phyloP scores from a whole-genome alignment of 2,329 filamentous ascomycete species.

The Microdochium trichocladiopsis region DNA sequence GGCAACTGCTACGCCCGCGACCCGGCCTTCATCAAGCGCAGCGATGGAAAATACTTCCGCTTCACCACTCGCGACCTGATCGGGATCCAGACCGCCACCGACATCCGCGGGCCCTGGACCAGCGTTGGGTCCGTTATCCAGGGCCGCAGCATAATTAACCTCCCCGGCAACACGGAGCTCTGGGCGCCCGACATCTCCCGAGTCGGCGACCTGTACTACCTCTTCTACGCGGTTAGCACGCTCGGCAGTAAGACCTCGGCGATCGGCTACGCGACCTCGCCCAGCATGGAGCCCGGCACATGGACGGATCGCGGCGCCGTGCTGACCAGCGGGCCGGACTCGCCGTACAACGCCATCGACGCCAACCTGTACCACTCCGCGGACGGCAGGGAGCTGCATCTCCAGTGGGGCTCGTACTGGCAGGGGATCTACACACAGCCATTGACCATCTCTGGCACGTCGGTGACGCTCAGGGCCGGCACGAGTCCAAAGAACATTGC shows the following conservation, averaged over 20 bases:
- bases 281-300: slow-evolving; percentile 40
- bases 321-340: slow-evolving; percentile 32
- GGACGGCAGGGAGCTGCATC: slow-evolving; percentile 29
- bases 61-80: slow-evolving; percentile 33
- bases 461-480: slow-evolving; percentile 32
- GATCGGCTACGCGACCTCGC: slow-evolving; percentile 46
- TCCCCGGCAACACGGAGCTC: slow-evolving; percentile 30
- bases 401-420: slow-evolving; percentile 67
- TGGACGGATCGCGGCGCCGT: slow-evolving; percentile 54
- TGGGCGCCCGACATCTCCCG: slow-evolving; percentile 54
- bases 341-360: slow-evolving; percentile 55
- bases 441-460: slow-evolving; percentile 8
- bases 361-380: slow-evolving; percentile 37
- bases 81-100: slow-evolving; percentile 27
- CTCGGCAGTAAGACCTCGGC: slow-evolving; percentile 55
- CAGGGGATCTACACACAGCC: slow-evolving; percentile 44
- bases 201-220: slow-evolving; percentile 50
- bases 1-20: slow-evolving; percentile 31
- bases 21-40: slow-evolving; percentile 27
- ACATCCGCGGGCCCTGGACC: slow-evolving; percentile 33
- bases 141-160: slow-evolving; percentile 27
- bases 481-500: slow-evolving; percentile 14
- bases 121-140: slow-evolving; percentile 31
- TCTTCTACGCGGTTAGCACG: slow-evolving; percentile 61
- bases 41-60: slow-evolving; percentile 33